Percentiles rank a stretch among this genome's conserved stretches.
These are phyloP conservation scores for Cutaneotrichosporon sp. DNA, from an alignment of 1,284 basidiomycete species.

Conservation along the genomic window DNA sequence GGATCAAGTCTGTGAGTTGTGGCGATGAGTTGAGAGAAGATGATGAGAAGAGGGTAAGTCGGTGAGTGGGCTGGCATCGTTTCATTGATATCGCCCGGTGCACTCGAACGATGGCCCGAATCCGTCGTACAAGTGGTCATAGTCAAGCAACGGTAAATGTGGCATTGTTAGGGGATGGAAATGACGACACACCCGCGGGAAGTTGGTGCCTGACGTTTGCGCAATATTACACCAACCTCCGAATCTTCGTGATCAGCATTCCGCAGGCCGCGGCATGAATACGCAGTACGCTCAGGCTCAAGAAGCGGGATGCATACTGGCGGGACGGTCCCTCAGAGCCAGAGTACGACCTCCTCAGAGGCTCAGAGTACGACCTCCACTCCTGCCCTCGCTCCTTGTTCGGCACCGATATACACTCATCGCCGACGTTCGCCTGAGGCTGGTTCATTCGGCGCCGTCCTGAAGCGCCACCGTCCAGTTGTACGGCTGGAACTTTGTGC, in stretches of 20 bases:
- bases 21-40: background rate
- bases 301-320: background rate
- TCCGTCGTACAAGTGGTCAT: background rate
- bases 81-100: background rate
- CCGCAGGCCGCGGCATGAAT: background rate
- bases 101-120: background rate
- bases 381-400: background rate
- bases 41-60: background rate
- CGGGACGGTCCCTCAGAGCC: background rate
- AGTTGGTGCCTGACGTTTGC: background rate
- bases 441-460: conserved; percentile 6
- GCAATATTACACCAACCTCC: background rate
- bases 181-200: background rate
- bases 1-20: background rate
- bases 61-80: background rate
- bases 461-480: conserved; percentile 51
- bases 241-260: background rate
- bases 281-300: background rate
- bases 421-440: background rate
- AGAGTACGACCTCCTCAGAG: background rate
- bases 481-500: conserved; percentile 52
- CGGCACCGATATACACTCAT: background rate
- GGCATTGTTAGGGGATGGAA: background rate
- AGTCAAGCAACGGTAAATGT: too few relatives aligned
- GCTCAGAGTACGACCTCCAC: background rate